Base-by-base conservation (phyloP, 2,329 filamentous ascomycete species). In the Bipolaris sorokiniana region DNA sequence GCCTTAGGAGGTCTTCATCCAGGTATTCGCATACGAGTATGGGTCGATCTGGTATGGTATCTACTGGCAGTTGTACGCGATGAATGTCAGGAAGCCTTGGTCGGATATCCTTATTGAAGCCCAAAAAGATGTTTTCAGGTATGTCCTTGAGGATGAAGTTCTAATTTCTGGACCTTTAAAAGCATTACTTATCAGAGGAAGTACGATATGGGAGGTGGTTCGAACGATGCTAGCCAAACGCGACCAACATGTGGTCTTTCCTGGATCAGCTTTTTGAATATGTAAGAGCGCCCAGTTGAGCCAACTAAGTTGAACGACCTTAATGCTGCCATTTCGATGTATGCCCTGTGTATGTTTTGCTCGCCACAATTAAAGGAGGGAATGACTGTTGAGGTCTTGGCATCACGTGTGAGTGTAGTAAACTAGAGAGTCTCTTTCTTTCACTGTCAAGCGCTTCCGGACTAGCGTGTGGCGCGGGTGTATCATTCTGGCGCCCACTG, bases 251-350 rank as follows among this genome's bases (percentile, higher is more conserved):
- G 60, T 49, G 61, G 61, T 65, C 72, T 70, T 54, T 76, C 70
- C 59, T 76, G 70, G 51, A 77, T 62, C 26, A 75, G 48, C 50
- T 70, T 48, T 37, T 69, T 73, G 56, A 73, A 74, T 13, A 52
- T 18, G 65, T 76, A 76, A 45, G 56, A 54, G 52, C 59, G 58
- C 61, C 73, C 71, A 20, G 53, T 62, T 37, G 51, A 28, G 18
- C 61, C 51, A 16, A 59, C 2, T 2, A 59, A 0, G 22, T 48
- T 23, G 11, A 38, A 40, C 5, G 51, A 34, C 7, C 6, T 38
- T 5, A 10, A 38, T 40, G 51, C n/a, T 23, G 44, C 44, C 47
- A 51, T 28, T 10, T 2, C 3, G 7, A 28, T 10, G 26, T 10
- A 28, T 10, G 2, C 9, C 3, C 3, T 0, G 26, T 28, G 3